phyloP scores from a whole-genome alignment of 176 grass and related monocot species.

The Stipa capillata region DNA sequence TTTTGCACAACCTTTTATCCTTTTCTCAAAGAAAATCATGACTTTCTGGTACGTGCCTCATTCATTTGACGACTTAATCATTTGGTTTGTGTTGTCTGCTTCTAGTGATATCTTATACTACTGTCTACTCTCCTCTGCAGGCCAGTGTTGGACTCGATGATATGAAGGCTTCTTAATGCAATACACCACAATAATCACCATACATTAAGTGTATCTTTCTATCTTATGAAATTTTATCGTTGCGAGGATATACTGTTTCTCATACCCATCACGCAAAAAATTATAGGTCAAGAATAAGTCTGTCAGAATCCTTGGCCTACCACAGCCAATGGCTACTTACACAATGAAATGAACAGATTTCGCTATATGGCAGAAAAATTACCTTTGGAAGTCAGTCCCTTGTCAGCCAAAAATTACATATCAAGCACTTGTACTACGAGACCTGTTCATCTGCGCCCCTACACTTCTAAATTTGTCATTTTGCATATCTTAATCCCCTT shows the following conservation, averaged over 20 bases:
- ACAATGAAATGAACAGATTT: no score
- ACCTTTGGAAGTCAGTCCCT: background rate
- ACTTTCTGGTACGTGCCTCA: conserved; percentile 51
- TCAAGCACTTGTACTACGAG: no score
- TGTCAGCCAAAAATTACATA: background rate
- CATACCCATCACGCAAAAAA: no score
- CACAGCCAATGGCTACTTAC: conserved; percentile 10
- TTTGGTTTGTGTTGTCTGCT: background rate
- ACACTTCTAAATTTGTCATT: background rate
- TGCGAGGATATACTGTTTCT: background rate
- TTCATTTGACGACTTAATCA: background rate
- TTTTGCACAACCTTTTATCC: conserved; percentile 82
- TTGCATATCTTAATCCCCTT: background rate
- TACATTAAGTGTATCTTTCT: conserved; percentile 19
- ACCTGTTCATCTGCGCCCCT: no score
- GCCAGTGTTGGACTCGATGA: conserved; percentile 83
- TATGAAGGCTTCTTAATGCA: conserved; percentile 73
- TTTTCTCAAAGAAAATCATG: conserved; percentile 79
- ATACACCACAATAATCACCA: background rate
- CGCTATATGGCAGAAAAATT: background rate
- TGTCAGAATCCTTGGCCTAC: background rate
- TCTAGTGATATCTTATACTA: background rate
- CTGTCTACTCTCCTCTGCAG: conserved; percentile 43
- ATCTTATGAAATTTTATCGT: background rate
- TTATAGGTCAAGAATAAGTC: background rate